Conservation (phyloP, 495 filamentous ascomycete species). For the Aspergillus nanangensis region DNA sequence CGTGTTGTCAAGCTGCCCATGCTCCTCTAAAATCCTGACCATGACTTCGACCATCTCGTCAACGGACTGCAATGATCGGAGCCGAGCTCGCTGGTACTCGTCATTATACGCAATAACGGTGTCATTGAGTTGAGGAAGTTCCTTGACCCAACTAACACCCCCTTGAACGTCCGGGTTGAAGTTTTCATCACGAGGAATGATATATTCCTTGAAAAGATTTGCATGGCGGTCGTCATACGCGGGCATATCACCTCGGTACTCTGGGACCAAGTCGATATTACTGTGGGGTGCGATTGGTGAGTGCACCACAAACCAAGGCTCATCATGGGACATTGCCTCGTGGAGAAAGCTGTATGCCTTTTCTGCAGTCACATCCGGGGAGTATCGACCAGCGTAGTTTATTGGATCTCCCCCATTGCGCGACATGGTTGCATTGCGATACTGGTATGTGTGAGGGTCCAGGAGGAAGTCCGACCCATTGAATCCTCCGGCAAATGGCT, state of each 20-base stretch:
- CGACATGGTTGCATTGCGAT: conserved; percentile 55
- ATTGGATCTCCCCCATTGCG: conserved; percentile 50
- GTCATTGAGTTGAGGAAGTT: conserved; percentile 40
- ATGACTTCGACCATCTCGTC: conserved; percentile 63
- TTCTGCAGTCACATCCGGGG: conserved; percentile 54
- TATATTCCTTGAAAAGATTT: conserved; percentile 21
- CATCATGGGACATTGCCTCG: conserved; percentile 39
- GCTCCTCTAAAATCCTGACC: conserved; percentile 41
- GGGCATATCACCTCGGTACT: conserved; percentile 23
- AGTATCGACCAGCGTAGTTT: conserved; percentile 49
- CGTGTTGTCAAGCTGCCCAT: conserved; percentile 56
- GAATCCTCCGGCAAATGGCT: conserved; percentile 52
- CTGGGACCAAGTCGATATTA: conserved; percentile 2
- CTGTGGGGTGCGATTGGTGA: conserved; percentile 63
- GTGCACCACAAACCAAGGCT: conserved; percentile 61
- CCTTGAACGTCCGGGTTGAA: conserved; percentile 37
- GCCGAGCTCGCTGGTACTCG: conserved; percentile 55
- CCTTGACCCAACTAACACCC: conserved; percentile 54
- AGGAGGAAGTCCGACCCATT: conserved; percentile 56
- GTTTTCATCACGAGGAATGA: conserved; percentile 24
- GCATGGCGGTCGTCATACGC: conserved; percentile 24
- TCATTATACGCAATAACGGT: conserved; percentile 59
- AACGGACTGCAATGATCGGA: conserved; percentile 58
- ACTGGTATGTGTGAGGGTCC: conserved; percentile 65
- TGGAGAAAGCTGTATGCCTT: conserved; percentile 57